Conservation (phyloP, 2,329 filamentous ascomycete species). For the Arthroderma sp. region DNA sequence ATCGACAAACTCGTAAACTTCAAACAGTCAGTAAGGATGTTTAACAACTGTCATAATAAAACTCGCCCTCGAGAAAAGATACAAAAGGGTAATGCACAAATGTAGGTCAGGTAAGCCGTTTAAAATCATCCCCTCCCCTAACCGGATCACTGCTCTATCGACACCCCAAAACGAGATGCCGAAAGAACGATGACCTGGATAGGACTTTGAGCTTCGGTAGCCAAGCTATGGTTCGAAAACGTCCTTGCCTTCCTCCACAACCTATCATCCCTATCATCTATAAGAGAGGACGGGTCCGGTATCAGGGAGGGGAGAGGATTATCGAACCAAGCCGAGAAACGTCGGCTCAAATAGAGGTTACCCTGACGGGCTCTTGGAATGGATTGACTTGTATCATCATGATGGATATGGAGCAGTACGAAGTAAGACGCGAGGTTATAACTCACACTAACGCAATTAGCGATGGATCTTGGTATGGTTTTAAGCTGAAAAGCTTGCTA, state of each 20-base stretch:
- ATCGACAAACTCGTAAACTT: neutral
- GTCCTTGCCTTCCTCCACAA: conserved; percentile 6
- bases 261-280: conserved; percentile 8
- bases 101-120: conserved; percentile 29
- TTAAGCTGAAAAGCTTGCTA: neutral
- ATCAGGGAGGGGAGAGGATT: conserved; percentile 29
- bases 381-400: conserved; percentile 53
- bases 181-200: conserved; percentile 6
- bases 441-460: neutral
- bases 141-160: conserved; percentile 20
- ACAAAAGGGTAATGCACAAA: neutral
- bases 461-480: neutral
- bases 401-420: conserved; percentile 15
- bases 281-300: conserved; percentile 29
- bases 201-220: neutral
- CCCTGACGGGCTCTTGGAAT: conserved; percentile 43
- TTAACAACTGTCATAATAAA: neutral
- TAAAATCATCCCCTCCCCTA: conserved; percentile 36
- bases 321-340: neutral
- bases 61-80: neutral
- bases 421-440: neutral
- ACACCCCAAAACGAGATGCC: conserved; percentile 29
- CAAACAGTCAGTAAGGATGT: neutral
- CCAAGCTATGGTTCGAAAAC: neutral
- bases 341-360: conserved; percentile 24